Evolutionary conservation across 371 early-diverging fungal genomes (phyloP), one percentile per base, ranked within the genome.

Genomic region (Apophysomyces trapeziformis): DNA sequence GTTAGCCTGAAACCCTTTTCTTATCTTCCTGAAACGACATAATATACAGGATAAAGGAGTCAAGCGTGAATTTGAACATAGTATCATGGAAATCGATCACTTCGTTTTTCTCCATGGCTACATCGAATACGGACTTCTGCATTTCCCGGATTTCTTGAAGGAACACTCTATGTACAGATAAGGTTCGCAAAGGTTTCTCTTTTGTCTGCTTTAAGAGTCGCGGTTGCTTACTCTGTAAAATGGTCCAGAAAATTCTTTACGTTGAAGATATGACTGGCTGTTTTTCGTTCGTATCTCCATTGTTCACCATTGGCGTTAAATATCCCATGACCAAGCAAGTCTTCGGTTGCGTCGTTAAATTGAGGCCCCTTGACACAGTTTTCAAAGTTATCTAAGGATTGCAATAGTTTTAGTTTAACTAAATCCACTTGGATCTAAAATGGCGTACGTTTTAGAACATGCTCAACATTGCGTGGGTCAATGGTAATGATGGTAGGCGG

Each of bases 241-340:
- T 79, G 76, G 12, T 87, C 82, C 12, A 86, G 78, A 59, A 88
- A 89, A 66, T 88, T 89, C 71, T 79, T 85, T 43, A 83, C 86
- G 16, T 77, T 84, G 67, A 91, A 92, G 35, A 91, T 84, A 56
- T 82, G 77, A 39, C 84, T 74, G 9, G 87, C 85, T 0, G 83
- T 79, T 70, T 89, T 90, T 16, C 89, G 73, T 60, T 89, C 87
- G 58, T 72, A 72, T 57, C 70, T 76, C 90, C 90, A 90, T 6
- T 74, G 37, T 14, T 80, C 74, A 14, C 90, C 90, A 69, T 89
- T 87, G 26, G 76, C 74, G 71, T 83, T 80, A 71, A 91, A 90
- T 67, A 91, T 90, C 18, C 89, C 90, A 64, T 89, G 74, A 38
- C 90, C 90, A 32, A 90, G 75, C 5, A 88, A 47, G 32, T 84